These are phyloP conservation scores for Colletotrichum lindemuthianum DNA, from an alignment of 2,329 filamentous ascomycete species.

Conservation along the genomic window DNA sequence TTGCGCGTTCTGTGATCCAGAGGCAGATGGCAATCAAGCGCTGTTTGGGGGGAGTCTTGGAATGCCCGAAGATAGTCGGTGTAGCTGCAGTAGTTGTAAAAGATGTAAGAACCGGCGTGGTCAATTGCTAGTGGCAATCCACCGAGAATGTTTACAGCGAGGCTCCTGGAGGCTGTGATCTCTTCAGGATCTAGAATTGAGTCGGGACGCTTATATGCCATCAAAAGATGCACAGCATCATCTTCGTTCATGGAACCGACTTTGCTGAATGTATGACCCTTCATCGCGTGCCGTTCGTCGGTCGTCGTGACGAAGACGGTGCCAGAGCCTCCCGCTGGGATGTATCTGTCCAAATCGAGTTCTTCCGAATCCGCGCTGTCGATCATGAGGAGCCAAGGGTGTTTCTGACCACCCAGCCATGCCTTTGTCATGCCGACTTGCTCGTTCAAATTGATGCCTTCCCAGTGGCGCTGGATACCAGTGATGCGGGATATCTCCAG, in stretches of 20 bases:
- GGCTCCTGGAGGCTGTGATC: neutral
- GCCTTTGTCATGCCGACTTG: neutral
- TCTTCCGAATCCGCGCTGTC: neutral
- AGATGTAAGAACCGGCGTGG: conserved; percentile 1
- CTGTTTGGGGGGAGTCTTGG: neutral
- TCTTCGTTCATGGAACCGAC: neutral
- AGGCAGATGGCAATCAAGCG: neutral
- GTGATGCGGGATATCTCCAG: neutral
- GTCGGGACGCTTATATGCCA: neutral
- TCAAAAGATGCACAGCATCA: neutral
- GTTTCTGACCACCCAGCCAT: neutral
- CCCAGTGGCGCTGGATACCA: neutral
- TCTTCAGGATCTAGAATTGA: neutral
- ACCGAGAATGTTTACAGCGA: neutral
- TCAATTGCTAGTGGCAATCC: neutral
- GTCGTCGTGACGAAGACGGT: neutral
- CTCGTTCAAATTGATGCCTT: neutral
- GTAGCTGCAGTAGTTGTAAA: neutral
- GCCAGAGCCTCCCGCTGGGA: neutral
- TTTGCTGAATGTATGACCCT: neutral
- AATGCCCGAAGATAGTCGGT: neutral
- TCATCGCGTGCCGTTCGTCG: neutral
- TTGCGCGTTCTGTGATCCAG: neutral
- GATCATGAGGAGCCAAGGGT: neutral
- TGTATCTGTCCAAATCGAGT: neutral